Evolutionary conservation across 345 rosid genomes (phyloP), one percentile per base, ranked within the genome.

Genomic region (Erysimum cheiranthoides): DNA sequence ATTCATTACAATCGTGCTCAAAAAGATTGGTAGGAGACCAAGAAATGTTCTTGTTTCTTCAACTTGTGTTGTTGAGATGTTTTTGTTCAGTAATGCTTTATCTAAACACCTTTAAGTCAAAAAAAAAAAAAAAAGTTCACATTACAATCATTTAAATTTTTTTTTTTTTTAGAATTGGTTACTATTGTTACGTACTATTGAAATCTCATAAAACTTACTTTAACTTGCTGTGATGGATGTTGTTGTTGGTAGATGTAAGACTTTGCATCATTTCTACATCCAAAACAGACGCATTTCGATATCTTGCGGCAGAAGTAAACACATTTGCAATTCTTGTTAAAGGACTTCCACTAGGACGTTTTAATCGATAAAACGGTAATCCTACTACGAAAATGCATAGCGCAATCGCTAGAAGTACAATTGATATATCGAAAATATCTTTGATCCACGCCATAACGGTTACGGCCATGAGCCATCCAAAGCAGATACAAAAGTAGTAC

Each of bases 1-100:
- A 68, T 80, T 87, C 89, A 84, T 84, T 82, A 82, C 69, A 74
- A 90, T 85, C 4, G 89, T 86, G 86, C 86, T 74, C 0, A 36
- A 83, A 32, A 84, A 87, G 32, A 87, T 86, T 13, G 88, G 95
- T 39, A 86, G 61, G 43, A 90, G 82, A 32, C 87, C 76, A 0
- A 84, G 25, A 68, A 86, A 82, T 11, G 79, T 70, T 78, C 63
- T 84, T 71, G 87, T 73, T 78, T 88, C 88, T 31, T 84, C 81
- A 16, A 88, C 82, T 49, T 85, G 79, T 36, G 59, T 52, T 53
- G 40, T 30, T 4, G 75, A 76, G 11, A 81, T 47, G 12, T 31
- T 73, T 75, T 61, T 78, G 52, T 81, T 76, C 6, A 67, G 10
- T 10, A 80, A 46, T 54, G 92, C 88, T 68, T 79, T 82, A 70